A percentile compares a stretch with the other conserved stretches of the same genome.
phyloP scores from a whole-genome alignment of 148 eudicot species.

The Fagopyrum tataricum region DNA sequence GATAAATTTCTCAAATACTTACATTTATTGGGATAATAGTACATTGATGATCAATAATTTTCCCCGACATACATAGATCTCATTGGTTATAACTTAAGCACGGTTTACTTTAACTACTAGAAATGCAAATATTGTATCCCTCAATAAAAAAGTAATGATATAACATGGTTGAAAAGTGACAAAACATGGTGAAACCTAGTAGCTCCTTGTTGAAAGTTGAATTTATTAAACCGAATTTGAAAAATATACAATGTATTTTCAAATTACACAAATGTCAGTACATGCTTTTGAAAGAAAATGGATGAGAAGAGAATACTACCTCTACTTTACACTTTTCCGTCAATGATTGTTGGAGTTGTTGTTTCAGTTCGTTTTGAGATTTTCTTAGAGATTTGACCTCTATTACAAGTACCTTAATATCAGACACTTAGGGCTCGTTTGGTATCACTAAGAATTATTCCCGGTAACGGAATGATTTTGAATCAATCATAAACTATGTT shows the following conservation, averaged over 20 bases:
- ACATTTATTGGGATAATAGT: too few species aligned
- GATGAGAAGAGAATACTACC: conserved; percentile 27
- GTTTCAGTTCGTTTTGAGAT: conserved; percentile 67
- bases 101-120: background rate
- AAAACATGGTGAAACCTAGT: background rate
- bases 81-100: background rate
- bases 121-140: background rate
- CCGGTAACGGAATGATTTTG: too few species aligned
- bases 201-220: background rate
- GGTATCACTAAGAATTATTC: too few species aligned
- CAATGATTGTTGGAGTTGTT: conserved; percentile 40
- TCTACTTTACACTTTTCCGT: conserved; percentile 50
- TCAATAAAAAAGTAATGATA: too few species aligned
- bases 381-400: conserved; percentile 79
- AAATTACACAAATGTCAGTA: background rate
- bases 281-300: background rate
- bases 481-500: too few species aligned
- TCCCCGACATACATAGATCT: too few species aligned
- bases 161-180: background rate
- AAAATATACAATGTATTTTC: background rate
- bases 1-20: too few species aligned
- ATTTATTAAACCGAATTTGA: background rate
- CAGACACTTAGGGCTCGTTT: too few species aligned
- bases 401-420: conserved; percentile 70
- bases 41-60: too few species aligned